A percentile compares a stretch with the other conserved stretches of the same genome.
Evolutionary conservation across 768 basidiomycete species (phyloP).

Genomic region (Kwoniella newhampshirensis): DNA sequence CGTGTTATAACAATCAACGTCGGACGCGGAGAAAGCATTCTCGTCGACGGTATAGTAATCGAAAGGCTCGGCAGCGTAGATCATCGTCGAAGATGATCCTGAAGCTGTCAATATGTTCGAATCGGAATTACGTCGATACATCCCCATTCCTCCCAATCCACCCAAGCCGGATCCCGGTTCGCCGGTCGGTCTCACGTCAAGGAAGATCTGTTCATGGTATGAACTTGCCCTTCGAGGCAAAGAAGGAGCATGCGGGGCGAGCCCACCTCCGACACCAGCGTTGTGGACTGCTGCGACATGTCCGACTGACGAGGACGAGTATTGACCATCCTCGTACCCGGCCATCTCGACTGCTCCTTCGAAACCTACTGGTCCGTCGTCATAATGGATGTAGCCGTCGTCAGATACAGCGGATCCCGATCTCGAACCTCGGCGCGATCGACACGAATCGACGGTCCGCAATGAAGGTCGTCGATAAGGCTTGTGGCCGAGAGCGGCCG

Average conservation of each 20-base stretch:
- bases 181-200: slow-evolving; percentile 4
- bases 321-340: neutral
- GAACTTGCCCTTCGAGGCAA: slow-evolving; percentile 22
- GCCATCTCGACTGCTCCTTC: neutral
- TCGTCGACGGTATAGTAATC: too few relatives aligned
- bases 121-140: slow-evolving; percentile 18
- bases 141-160: neutral
- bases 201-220: slow-evolving; percentile 16
- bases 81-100: neutral
- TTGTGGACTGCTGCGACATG: neutral
- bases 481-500: slow-evolving; percentile 12
- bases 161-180: neutral
- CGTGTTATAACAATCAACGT: slow-evolving; percentile 3
- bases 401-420: slow-evolving; percentile 20
- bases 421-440: slow-evolving; percentile 19
- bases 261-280: too few relatives aligned
- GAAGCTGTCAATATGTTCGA: slow-evolving; percentile 1
- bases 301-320: neutral
- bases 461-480: slow-evolving; percentile 19
- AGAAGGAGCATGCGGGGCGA: neutral
- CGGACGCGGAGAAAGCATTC: slow-evolving; percentile 5
- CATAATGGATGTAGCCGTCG: slow-evolving; percentile 19
- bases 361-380: slow-evolving; percentile 1
- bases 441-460: slow-evolving; percentile 14
- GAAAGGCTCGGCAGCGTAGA: neutral